These are phyloP conservation scores for Hypsizygus marmoreus DNA, from an alignment of 768 basidiomycete genomes.

Conservation along the genomic window DNA sequence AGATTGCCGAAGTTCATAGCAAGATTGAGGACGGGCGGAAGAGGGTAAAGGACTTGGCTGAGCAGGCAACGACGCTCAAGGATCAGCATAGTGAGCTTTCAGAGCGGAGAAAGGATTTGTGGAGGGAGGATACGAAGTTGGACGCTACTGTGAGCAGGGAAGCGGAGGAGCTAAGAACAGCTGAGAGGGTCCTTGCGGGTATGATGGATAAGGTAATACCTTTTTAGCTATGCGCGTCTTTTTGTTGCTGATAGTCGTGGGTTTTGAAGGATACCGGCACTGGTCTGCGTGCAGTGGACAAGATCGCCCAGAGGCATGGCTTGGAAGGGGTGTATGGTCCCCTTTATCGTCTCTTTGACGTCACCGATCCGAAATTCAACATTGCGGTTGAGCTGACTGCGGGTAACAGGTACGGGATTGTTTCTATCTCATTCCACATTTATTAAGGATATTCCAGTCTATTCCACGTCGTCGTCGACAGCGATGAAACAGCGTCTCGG, in stretches of 20 bases:
- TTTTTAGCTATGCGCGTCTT: not conserved
- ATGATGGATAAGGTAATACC: conserved; percentile 98
- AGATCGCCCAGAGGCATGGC: conserved; percentile 73
- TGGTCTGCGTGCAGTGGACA: conserved; percentile 85
- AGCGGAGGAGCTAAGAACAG: conserved; percentile 74
- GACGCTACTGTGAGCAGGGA: conserved; percentile 77
- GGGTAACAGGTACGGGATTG: conserved; percentile 74
- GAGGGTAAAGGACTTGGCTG: conserved; percentile 56
- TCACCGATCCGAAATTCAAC: conserved; percentile 85
- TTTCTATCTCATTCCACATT: not conserved
- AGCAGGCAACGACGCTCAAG: conserved; percentile 61
- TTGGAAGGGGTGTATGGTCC: conserved; percentile 91
- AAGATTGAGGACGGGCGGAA: conserved; percentile 68
- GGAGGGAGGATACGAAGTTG: conserved; percentile 93
- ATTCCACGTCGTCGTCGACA: conserved; percentile 97
- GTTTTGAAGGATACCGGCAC: conserved; percentile 80
- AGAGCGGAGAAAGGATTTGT: conserved; percentile 88
- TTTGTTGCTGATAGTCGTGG: conserved; percentile 5
- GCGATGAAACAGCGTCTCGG: conserved; percentile 88
- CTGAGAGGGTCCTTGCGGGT: conserved; percentile 75
- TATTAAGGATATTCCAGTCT: conserved; percentile 50
- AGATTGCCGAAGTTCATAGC: conserved; percentile 55
- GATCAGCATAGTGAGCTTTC: conserved; percentile 67
- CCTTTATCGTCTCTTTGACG: conserved; percentile 90
- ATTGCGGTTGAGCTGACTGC: conserved; percentile 94